Conservation (phyloP, 2,329 filamentous ascomycete species). For the Fusarium citri region DNA sequence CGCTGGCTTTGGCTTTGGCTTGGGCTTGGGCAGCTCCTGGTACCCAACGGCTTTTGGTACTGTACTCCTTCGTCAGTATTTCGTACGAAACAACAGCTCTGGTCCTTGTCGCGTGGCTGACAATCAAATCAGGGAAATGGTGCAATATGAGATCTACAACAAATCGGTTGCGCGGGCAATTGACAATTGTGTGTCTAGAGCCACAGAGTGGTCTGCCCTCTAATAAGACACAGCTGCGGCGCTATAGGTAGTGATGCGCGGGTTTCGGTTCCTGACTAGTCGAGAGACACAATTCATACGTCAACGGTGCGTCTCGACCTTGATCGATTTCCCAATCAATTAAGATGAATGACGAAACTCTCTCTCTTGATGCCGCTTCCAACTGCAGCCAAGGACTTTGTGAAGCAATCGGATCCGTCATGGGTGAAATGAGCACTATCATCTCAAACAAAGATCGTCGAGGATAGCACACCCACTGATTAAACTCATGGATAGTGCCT, state of each 20-base stretch:
- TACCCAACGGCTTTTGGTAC: constrained; percentile 18
- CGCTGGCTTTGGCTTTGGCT: constrained; percentile 18
- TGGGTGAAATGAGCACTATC: constrained; percentile 20
- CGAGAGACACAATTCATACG: constrained; percentile 29
- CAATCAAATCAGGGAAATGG: constrained; percentile 40
- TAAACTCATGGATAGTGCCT: constrained; percentile 31
- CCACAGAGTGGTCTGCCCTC: constrained; percentile 25
- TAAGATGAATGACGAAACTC: constrained; percentile 34
- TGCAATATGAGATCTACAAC: constrained; percentile 32
- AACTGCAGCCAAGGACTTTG: constrained; percentile 19
- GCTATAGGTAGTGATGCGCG: constrained; percentile 33
- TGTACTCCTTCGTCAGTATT: neutral
- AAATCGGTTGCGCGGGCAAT: constrained; percentile 10
- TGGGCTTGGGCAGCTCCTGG: constrained; percentile 11
- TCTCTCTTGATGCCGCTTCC: constrained; percentile 7
- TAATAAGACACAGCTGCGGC: constrained; percentile 28
- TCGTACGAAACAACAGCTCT: neutral
- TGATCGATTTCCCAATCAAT: constrained; percentile 17
- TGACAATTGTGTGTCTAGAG: constrained; percentile 23
- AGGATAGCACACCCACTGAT: constrained; percentile 26
- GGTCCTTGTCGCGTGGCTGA: constrained; percentile 38
- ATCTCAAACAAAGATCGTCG: constrained; percentile 19
- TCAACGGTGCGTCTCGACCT: constrained; percentile 30
- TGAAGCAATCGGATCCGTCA: constrained; percentile 12
- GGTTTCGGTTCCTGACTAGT: constrained; percentile 41